These are phyloP conservation scores for Fusarium sororula DNA, from an alignment of 2,329 filamentous ascomycete genomes.

Conservation along the genomic window DNA sequence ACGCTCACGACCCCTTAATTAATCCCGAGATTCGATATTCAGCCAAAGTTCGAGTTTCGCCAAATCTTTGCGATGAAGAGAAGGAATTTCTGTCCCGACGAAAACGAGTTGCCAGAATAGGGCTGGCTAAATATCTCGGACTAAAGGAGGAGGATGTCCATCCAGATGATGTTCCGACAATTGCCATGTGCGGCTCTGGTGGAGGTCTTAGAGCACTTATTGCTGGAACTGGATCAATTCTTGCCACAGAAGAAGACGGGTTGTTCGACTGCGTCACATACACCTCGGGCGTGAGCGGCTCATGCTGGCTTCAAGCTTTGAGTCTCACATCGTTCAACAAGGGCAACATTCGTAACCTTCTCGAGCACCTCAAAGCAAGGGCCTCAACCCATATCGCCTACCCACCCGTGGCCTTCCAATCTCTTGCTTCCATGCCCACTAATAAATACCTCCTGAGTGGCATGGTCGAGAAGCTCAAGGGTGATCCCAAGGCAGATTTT, in stretches of 20 bases:
- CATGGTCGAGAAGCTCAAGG: conserved; percentile 89
- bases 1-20: conserved; percentile 82
- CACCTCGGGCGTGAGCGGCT: conserved; percentile 93
- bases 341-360: conserved; percentile 72
- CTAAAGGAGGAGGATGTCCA: conserved; percentile 84
- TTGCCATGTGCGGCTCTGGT: conserved; percentile 94
- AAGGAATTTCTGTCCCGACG: conserved; percentile 76
- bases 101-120: conserved; percentile 72
- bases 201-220: conserved; percentile 91
- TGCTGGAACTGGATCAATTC: conserved; percentile 86
- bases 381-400: conserved; percentile 92
- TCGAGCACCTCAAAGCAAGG: conserved; percentile 87
- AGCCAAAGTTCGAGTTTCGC: conserved; percentile 82
- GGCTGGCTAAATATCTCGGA: conserved; percentile 83
- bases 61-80: conserved; percentile 85
- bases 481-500: conserved; percentile 75
- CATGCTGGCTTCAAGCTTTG: conserved; percentile 92
- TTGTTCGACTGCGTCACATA: conserved; percentile 96
- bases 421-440: conserved; percentile 88
- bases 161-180: conserved; percentile 89
- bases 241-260: conserved; percentile 85
- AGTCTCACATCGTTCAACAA: conserved; percentile 78
- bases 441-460: conserved; percentile 91
- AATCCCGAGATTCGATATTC: conserved; percentile 90
- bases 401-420: conserved; percentile 81